Evolutionary conservation across 1,139 yeast species (phyloP), one percentile per base, ranked within the genome.

Genomic region (Kodamaea anthophila): DNA sequence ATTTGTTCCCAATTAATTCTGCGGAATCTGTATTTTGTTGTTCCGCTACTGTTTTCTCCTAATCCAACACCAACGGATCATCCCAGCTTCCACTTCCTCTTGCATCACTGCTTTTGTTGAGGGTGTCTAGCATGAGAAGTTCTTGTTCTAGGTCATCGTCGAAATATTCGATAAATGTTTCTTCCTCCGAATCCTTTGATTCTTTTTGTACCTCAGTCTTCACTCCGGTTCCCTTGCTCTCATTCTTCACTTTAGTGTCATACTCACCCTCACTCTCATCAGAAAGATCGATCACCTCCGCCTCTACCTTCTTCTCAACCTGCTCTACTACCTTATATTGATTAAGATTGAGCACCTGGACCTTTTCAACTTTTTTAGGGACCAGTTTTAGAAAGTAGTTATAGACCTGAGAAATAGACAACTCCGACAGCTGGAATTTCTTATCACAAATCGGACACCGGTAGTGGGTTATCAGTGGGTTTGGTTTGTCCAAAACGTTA

Each of bases 371-470:
- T 14, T 55, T 51, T 29, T 35, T 38, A 1, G 70, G 67, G 0
- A 70, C 61, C 21, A 56, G 54, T 38, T 60, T 62, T 20, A 66
- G 59, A 35, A 66, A 65, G 39, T 53, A 66, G 36, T 66, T 66
- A 46, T 55, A 62, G 2, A 62, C 53, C 34, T 65, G 70, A 26
- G 67, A 60, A 14, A 66, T 62, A 30, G 47, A 49, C 18, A 66
- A 42, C 28, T 63, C 66, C 36, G 48, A 49, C 24, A 65, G 44
- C 7, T 53, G 55, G 37, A 66, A 65, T 23, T 43, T 34, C 13
- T 32, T 41, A 40, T 65, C 66, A 38, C 73, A 66, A 10, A 65
- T 45, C 1, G 72, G 72, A 39, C 73, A 66, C 33, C 49, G 54
- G 43, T 61, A 65, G 3, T 37, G 30, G 4, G 61, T 60, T 14